Conservation (phyloP, 2,329 filamentous ascomycete genomes). For the Zasmidium citrigriseum region DNA sequence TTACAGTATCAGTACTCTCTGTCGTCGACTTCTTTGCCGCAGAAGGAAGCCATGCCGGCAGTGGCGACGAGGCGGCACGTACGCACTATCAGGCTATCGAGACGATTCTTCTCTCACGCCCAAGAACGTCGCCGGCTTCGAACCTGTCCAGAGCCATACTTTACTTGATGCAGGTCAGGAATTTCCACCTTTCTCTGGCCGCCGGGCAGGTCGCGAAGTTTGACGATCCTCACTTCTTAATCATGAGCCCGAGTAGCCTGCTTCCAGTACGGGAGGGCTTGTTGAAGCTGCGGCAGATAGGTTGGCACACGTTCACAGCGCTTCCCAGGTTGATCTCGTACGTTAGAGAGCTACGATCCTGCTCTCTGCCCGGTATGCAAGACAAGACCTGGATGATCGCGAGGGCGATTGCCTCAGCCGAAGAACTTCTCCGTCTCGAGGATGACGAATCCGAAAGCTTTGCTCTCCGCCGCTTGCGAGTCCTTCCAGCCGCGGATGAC, state of each 20-base stretch:
- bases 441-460: background rate
- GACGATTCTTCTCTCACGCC: background rate
- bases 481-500: slow-evolving; percentile 88
- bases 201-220: background rate
- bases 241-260: background rate
- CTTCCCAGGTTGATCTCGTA: background rate
- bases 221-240: background rate
- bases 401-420: background rate
- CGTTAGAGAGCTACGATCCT: background rate
- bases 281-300: background rate
- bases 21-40: background rate
- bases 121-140: background rate
- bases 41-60: background rate
- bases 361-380: background rate
- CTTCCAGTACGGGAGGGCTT: background rate
- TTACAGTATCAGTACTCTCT: background rate
- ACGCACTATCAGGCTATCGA: background rate
- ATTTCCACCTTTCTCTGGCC: background rate
- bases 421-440: background rate
- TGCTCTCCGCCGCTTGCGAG: slow-evolving; percentile 69
- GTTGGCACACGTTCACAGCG: background rate
- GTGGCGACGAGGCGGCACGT: background rate
- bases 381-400: background rate
- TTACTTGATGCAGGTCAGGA: background rate
- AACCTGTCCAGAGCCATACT: background rate